Conservation (phyloP, 331 rosid species). For the Cydonia oblonga region DNA sequence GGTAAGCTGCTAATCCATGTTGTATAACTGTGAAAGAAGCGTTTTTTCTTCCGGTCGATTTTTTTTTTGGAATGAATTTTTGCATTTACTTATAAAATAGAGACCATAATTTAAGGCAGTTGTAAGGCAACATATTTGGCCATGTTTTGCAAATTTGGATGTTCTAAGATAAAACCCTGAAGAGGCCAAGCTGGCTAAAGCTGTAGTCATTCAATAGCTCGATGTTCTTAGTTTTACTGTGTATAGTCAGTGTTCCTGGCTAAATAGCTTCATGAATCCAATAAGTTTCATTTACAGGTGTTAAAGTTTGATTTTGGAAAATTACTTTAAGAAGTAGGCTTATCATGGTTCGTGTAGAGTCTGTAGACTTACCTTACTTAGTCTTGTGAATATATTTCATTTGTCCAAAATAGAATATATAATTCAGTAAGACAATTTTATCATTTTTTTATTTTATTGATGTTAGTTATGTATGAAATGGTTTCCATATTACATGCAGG, state of each 20-base stretch:
- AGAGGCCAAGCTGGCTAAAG: neutral
- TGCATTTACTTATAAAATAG: neutral
- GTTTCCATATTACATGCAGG: constrained; percentile 47
- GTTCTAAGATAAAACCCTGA: neutral
- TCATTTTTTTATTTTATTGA: too few species aligned
- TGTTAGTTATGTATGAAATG: neutral
- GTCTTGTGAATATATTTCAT: neutral
- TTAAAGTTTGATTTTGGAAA: neutral
- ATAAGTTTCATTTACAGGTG: neutral
- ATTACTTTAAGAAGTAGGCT: neutral
- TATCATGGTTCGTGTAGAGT: neutral
- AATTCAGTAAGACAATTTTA: neutral
- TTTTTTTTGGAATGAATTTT: neutral
- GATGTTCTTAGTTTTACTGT: neutral
- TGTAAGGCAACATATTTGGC: neutral
- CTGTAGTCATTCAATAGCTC: neutral
- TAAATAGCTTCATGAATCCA: neutral
- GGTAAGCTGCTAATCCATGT: constrained; percentile 33
- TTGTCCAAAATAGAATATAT: neutral
- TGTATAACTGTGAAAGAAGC: neutral
- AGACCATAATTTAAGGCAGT: neutral
- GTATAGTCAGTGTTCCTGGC: neutral
- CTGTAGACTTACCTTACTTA: neutral
- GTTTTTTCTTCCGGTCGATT: neutral
- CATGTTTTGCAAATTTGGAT: neutral